Conservation (phyloP, 805 yeast genomes). For the Lipomyces japonicus region DNA sequence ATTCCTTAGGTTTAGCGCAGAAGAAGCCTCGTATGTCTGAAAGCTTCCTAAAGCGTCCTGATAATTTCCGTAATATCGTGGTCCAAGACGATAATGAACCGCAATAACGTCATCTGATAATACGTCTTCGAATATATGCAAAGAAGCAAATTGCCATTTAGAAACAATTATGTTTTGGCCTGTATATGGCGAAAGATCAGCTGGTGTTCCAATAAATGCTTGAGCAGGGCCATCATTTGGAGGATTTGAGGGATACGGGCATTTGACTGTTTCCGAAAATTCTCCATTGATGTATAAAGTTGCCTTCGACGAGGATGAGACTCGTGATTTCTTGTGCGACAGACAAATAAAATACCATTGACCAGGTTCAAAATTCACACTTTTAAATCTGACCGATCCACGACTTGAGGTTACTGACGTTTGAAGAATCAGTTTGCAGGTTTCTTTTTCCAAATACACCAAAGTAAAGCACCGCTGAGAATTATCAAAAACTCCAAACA, state of each 20-base stretch:
- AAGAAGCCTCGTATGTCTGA: constrained; percentile 32
- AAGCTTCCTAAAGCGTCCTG: constrained; percentile 32
- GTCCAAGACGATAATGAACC: constrained; percentile 30
- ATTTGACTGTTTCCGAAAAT: constrained; percentile 27
- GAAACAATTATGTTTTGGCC: constrained; percentile 14
- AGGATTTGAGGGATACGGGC: constrained; percentile 29
- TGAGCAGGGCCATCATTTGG: constrained; percentile 26
- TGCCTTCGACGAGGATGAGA: constrained; percentile 30
- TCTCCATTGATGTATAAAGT: constrained; percentile 30
- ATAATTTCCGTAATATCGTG: constrained; percentile 31
- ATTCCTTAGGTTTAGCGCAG: constrained; percentile 28
- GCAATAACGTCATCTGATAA: constrained; percentile 29
- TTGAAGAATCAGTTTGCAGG: constrained; percentile 24
- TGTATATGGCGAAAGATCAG: constrained; percentile 18
- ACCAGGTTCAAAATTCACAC: constrained; percentile 24
- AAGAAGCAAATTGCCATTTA: constrained; percentile 26
- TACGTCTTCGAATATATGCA: constrained; percentile 27
- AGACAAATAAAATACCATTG: constrained; percentile 30
- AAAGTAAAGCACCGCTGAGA: constrained; percentile 25
- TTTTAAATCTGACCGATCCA: constrained; percentile 27
- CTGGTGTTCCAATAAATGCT: constrained; percentile 28
- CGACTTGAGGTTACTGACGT: constrained; percentile 22
- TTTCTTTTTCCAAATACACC: constrained; percentile 29
- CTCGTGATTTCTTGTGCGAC: constrained; percentile 27
- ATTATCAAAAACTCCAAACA: constrained; percentile 28